Base-by-base conservation (phyloP, 1,139 yeast species). In the Geotrichum citri-aurantii region DNA sequence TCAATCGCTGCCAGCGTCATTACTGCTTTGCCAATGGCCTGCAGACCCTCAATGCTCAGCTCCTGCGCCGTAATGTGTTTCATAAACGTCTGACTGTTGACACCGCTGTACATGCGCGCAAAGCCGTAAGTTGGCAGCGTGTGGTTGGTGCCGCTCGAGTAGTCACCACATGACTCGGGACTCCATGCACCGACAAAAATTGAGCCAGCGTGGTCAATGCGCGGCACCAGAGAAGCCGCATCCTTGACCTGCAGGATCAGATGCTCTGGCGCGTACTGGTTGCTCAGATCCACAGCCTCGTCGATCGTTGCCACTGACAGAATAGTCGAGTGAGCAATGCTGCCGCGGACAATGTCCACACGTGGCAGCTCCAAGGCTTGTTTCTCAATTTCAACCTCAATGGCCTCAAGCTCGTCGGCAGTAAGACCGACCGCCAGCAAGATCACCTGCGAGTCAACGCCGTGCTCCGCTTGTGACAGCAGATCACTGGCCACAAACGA, bases 121-220 rank as follows among this genome's bases (percentile, higher is more conserved):
- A 93, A 93, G 55, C 99, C 99, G 72, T 93, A 93, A 0, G 99
- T 93, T 61, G 99, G 99, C 68, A 93, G 80, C 0, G 99, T 93
- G 76, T 92, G 98, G 79, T 93, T 93, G 6, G 99, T 93, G 71
- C 99, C 98, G 63, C 93, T 85, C 0, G 98, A 91, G 77, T 93
- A 95, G 74, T 95, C 99, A 69, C 99, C 99, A 74, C 98, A 92
- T 2, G 96, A 88, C 74, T 93, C 99, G 52, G 99, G 99, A 3
- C 97, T 88, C 72, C 88, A 88, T 1, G 93, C 87, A 48, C 99
- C 99, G 56, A 93, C 97, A 70, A 93, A 93, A 21, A 93, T 95
- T 42, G 96, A 87, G 48, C 99, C 99, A 11, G 99, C 99, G 71
- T 95, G 86, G 65, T 88, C 87, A 51, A 93, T 91, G 63, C 81